Evolutionary conservation across 1,139 yeast species (phyloP).

Genomic region (Yamadazyma trypodendri): DNA sequence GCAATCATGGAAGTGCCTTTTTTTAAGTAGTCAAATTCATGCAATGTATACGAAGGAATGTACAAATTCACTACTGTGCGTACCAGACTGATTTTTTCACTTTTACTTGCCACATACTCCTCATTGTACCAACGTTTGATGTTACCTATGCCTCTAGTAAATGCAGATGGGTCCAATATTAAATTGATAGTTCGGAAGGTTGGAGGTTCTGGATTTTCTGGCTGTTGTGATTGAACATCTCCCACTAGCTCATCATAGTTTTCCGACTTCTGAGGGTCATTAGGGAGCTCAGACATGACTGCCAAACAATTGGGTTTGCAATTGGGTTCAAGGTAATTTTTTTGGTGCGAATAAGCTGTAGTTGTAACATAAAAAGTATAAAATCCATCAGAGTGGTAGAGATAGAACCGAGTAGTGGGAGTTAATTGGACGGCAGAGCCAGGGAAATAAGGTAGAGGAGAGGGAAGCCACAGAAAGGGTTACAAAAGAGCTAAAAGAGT

Average conservation of each 20-base stretch:
- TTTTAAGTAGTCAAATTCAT: conserved; percentile 54
- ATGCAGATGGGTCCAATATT: conserved; percentile 58
- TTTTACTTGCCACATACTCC: conserved; percentile 11
- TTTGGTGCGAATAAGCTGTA: conserved; percentile 1
- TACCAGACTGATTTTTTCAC: conserved; percentile 12
- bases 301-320: background rate
- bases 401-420: too few relatives aligned
- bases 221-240: background rate
- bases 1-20: conserved; percentile 56
- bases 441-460: too few relatives aligned
- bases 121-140: conserved; percentile 54
- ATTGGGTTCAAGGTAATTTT: background rate
- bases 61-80: conserved; percentile 29
- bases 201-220: background rate
- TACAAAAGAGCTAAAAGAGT: too few relatives aligned
- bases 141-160: conserved; percentile 59
- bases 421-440: too few relatives aligned
- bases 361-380: too few relatives aligned
- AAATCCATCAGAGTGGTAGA: too few relatives aligned
- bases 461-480: too few relatives aligned
- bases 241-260: conserved; percentile 2
- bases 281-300: background rate
- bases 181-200: conserved; percentile 26
- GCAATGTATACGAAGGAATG: conserved; percentile 56
- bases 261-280: conserved; percentile 1